Percentiles rank a stretch among this genome's conserved stretches.
These are phyloP conservation scores for Pichia scutulata DNA, from an alignment of 805 yeast species.

Conservation along the genomic window DNA sequence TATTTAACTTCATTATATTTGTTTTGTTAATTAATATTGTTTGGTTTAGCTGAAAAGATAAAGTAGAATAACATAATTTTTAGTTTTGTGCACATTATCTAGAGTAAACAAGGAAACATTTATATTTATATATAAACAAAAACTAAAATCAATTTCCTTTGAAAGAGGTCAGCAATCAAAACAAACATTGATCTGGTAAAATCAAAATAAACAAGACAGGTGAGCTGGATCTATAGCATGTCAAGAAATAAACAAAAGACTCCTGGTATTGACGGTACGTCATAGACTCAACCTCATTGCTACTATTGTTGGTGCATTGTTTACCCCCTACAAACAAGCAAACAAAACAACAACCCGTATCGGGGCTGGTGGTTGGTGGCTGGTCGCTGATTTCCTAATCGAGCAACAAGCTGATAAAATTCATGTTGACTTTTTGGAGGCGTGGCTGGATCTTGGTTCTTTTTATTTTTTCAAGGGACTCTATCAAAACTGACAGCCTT, in stretches of 20 bases:
- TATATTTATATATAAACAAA: neutral
- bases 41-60: neutral
- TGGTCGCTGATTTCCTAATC: constrained; percentile 1
- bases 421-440: neutral
- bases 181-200: constrained; percentile 1
- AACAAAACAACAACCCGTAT: neutral
- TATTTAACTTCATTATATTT: constrained; percentile 2
- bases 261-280: neutral
- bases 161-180: neutral
- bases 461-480: too few species aligned
- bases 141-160: too few species aligned
- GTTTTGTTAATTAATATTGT: neutral
- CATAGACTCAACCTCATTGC: neutral
- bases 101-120: neutral
- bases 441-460: neutral
- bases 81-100: too few species aligned
- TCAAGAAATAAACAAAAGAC: neutral
- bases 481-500: neutral
- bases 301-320: neutral
- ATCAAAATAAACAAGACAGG: constrained; percentile 1
- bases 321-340: neutral
- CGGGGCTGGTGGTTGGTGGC: constrained; percentile 1
- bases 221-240: neutral
- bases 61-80: too few species aligned
- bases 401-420: neutral